These are phyloP conservation scores for Trametes cingulata DNA, from an alignment of 768 basidiomycete species.

Conservation along the genomic window DNA sequence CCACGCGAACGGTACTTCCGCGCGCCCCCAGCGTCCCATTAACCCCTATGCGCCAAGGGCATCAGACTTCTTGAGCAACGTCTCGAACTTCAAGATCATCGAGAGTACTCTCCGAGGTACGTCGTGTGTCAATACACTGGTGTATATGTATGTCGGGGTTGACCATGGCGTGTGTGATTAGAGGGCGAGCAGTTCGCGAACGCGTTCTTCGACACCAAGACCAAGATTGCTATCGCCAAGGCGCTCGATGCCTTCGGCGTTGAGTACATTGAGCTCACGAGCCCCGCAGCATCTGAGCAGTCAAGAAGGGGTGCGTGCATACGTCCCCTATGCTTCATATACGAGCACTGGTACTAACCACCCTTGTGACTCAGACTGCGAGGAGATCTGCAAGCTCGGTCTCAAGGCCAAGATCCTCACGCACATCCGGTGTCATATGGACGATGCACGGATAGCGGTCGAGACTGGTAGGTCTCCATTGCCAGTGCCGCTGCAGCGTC, in stretches of 20 bases:
- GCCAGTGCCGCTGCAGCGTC: background rate
- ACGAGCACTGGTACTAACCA: background rate
- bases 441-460: conserved; percentile 96
- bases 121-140: conserved; percentile 27
- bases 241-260: conserved; percentile 99
- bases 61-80: conserved; percentile 88
- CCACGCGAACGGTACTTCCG: conserved; percentile 40
- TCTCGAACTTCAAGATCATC: conserved; percentile 94
- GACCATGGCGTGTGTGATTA: conserved; percentile 30
- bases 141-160: background rate
- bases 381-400: conserved; percentile 98
- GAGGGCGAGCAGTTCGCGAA: conserved; percentile 99
- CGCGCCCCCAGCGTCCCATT: conserved; percentile 40
- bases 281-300: conserved; percentile 96
- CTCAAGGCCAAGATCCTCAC: conserved; percentile 96
- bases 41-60: conserved; percentile 93
- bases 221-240: conserved; percentile 99
- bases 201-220: conserved; percentile 99
- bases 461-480: conserved; percentile 73
- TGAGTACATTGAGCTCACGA: conserved; percentile 99
- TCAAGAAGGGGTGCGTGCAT: conserved; percentile 49
- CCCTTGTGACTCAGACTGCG: conserved; percentile 64
- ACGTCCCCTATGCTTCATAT: background rate
- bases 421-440: conserved; percentile 99
- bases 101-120: conserved; percentile 93